Base-by-base conservation (phyloP, 2,329 filamentous ascomycete species). In the Thielaviopsis punctulata region DNA sequence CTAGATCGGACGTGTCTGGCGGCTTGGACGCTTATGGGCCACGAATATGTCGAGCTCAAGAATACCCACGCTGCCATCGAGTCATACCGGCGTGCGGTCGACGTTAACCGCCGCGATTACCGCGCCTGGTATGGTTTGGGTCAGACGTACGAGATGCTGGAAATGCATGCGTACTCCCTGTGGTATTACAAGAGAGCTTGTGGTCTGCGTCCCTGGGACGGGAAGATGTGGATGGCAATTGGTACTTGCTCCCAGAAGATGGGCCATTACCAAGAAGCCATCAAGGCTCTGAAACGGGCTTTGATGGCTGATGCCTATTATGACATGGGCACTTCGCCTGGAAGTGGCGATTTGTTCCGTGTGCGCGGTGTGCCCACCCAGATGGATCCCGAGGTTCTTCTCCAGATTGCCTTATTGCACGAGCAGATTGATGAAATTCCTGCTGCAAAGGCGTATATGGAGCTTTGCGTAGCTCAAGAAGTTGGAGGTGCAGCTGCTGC, bases 121-220 rank as follows among this genome's bases (percentile, higher is more conserved):
- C 84, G 92, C 53, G 92, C 92, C 3, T 98, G 92, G 92, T 96
- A 98, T 63, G 92, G 92, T 30, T 73, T 98, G 0, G 92, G 92
- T 1, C 90, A 96, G 64, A 93, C 92, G 1, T 98, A 98, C 62
- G 92, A 98, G 65, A 85, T 98, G 59, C 76, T 98, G 8, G 92
- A 98, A 66, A 95, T 95, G 87, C 86, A 95, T 62, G 88, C 89
- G 44, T 98, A 98, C 64, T 89, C 90, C 1, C 69, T 98, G 0
- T 96, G 92, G 76, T 98, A 98, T 67, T 95, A 95, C 69, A 93
- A 96, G 63, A 87, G 92, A 53, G 92, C 92, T 0, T 90, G 90
- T 0, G 86, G 88, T 0, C 72, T 98, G 1, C 80, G 89, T n/a
- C 88, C 90, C 0, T 95, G 90, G 73, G 92, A 98, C 60, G 86